Evolutionary conservation across 2,329 filamentous ascomycete genomes (phyloP), one percentile per base, ranked within the genome.

Genomic region (Penicillium sp.): DNA sequence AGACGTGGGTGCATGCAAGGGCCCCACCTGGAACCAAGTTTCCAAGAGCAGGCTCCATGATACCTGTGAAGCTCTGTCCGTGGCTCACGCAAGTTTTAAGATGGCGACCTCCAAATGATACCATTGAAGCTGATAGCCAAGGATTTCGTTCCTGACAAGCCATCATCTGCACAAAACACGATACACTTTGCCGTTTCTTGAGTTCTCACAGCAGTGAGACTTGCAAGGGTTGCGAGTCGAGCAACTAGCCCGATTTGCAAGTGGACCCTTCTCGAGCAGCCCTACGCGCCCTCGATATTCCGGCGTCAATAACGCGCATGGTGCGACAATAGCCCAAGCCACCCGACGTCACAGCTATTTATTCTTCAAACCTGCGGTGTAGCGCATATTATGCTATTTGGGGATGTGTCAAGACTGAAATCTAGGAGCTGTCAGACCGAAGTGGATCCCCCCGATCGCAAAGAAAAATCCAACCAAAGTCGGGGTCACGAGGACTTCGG

Each of bases 261-360:
- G 49, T 57, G 52, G 54, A 38, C 39, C 45, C 10, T 24, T 41
- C 54, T 39, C 36, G 45, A 47, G 46, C 46, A 56, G 54, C 54
- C 54, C 47, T 49, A 46, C 8, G 24, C 28, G n/a, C 15, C 41
- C 28, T 36, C 24, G 24, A 26, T 12, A 39, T 9, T 21, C 10
- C 24, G 41, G 39, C 33, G 29, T 31, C 43, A 42, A 41, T 52
- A 49, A 45, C 16, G 15, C 39, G 12, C 28, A 45, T 53, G 53
- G 53, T 50, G 47, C 43, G 46, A 57, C 49, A 55, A 53, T 56
- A 56, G 43, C 36, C 10, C 36, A 47, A 47, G 47, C 47, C 47
- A 57, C 41, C n/a, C 26, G 16, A 44, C 21, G 16, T n/a, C 33
- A 44, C 44, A 23, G 21, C 23, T 54, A 47, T 49, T 49, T 52